A percentile compares a stretch with the other conserved stretches of the same genome.
Conservation (phyloP, 768 basidiomycete genomes). For the Leccinum arenicola region DNA sequence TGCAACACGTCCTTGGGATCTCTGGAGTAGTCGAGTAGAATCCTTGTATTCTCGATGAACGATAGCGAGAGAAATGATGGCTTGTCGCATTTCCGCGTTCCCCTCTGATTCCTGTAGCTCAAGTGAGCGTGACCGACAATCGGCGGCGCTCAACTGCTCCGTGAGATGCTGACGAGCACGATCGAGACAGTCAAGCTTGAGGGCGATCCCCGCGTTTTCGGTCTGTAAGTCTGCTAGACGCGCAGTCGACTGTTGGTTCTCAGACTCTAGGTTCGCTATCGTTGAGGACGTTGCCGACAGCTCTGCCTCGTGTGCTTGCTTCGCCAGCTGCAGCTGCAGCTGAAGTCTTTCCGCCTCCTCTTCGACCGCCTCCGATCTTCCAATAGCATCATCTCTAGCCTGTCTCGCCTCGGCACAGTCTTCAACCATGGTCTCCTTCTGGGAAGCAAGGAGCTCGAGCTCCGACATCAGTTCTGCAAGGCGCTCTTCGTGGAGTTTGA, state of each 20-base stretch:
- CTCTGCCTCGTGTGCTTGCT: conserved; percentile 31
- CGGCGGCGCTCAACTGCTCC: conserved; percentile 6
- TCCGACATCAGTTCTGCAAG: conserved; percentile 68
- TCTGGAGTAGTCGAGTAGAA: conserved; percentile 11
- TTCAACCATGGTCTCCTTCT: conserved; percentile 81
- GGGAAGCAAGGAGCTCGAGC: conserved; percentile 58
- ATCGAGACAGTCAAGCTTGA: conserved; percentile 15
- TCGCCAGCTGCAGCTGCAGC: conserved; percentile 19
- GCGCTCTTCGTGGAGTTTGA: conserved; percentile 71
- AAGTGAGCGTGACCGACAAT: conserved; percentile 10
- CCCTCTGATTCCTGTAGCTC: conserved; percentile 1
- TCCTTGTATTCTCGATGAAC: conserved; percentile 19
- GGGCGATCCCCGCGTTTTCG: conserved; percentile 14
- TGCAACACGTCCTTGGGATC: not conserved
- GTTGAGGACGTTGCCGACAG: conserved; percentile 39
- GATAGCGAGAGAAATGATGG: conserved; percentile 24
- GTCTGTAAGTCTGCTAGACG: conserved; percentile 16
- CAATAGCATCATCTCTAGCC: conserved; percentile 62
- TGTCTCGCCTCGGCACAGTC: conserved; percentile 79
- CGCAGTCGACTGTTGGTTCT: conserved; percentile 25
- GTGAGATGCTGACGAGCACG: conserved; percentile 8
- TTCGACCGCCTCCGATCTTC: conserved; percentile 57
- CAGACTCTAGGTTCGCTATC: conserved; percentile 35
- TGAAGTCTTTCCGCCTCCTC: conserved; percentile 52
- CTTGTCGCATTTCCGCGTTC: conserved; percentile 13